Evolutionary conservation across 2,329 filamentous ascomycete species (phyloP), one percentile per base, ranked within the genome.

Genomic region (Cladosporium sp.): DNA sequence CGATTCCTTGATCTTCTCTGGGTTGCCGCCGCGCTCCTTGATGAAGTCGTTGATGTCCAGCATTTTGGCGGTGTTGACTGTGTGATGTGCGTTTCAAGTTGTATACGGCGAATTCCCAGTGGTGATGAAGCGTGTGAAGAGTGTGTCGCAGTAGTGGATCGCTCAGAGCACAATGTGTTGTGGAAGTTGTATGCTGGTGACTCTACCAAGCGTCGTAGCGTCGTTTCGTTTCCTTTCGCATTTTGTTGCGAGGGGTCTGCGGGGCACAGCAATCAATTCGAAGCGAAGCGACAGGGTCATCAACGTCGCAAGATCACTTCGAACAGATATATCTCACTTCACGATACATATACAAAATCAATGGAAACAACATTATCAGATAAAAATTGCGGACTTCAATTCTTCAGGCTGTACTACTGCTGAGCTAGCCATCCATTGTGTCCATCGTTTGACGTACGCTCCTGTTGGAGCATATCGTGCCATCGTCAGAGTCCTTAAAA

Each of bases 1-100:
- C 70, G 91, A 95, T 79, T 97, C 92, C 78, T 91, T 91, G 80
- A 99, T 95, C 82, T 89, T 89, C 76, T 96, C 90, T 18, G 93
- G 92, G 81, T 98, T 88, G 72, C 95, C 95, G 71, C 94, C 95
- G 73, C 93, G 91, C 80, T 97, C 92, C 77, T 86, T 76, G 73
- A 84, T 83, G 75, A 84, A 84, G 74, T 84, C 82, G 74, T 83
- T 81, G 66, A 82, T 77, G 74, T 80, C 79, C 67, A 81, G 67
- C 78, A 80, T 80, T 37, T 61, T 69, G 68, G 53, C 52, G 65
- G 44, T 62, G 63, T 44, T 60, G 46, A 2, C 2, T 44, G 18
- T 44, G 37, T 44, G 18, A 10, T n/a, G 37, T 44, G 37, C 7
- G 37, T n/a, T 44, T 44, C 2, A n/a, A 44, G 16, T n/a, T n/a